Evolutionary conservation across 169 alveolate species (phyloP), one percentile per base, ranked within the genome.

Genomic region (Cryptosporidium sp.): DNA sequence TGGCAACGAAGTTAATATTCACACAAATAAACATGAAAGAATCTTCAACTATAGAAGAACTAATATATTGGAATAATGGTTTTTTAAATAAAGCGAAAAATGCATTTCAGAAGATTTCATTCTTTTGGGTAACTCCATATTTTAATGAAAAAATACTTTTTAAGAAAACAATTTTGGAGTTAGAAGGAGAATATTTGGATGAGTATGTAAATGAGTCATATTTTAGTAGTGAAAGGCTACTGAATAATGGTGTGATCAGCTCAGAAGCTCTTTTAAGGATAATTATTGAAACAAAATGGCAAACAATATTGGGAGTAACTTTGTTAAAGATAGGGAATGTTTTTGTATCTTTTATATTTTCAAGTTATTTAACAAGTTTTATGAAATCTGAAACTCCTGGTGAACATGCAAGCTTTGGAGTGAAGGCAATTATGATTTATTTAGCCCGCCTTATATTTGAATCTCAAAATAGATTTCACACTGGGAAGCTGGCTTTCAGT

Each of bases 91-190:
- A 31, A 6, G 3, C 43, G 8, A 70, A 43, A 0, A 70, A 39
- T 41, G 0, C 26, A 10, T 16, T 58, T 21, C 37, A 31, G 31
- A 52, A 43, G 18, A 55, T 73, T 23, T 29, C 71, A n/a, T 73
- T 73, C 37, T 18, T 37, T 51, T 73, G 86, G 86, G 52, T 73
- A n/a, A 73, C 35, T 12, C 86, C 86, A 31, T 73, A 73, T 35
- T 55, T 73, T 29, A 39, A 33, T 43, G 70, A 39, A 35, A 73
- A 55, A 3, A 65, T 65, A 31, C 21, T 55, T 10, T 73, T 73
- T 23, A 37, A 73, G 26, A 73, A 37, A 8, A 50, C 62, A 21
- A 52, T 73, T 31, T 26, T 55, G 12, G 71, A 58, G 29, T 41
- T 73, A 26, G 33, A 29, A 18, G 70, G 86, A 0, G 52, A 73